Conservation (phyloP, 345 rosid species). For the Aegle marmelos region DNA sequence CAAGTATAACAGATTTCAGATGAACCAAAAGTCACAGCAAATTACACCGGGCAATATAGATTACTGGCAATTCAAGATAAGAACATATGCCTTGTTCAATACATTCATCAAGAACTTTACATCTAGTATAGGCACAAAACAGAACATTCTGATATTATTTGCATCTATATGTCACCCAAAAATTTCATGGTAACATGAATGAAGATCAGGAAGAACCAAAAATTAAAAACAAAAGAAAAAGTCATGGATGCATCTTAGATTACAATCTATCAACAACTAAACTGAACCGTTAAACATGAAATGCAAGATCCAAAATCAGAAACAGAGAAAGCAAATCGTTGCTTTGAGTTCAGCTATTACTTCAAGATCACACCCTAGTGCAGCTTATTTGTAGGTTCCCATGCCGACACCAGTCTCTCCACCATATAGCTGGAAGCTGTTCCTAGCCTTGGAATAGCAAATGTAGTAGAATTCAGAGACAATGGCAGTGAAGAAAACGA, state of each 20-base stretch:
- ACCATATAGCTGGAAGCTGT: conserved; percentile 49
- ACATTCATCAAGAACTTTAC: background rate
- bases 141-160: conserved; percentile 17
- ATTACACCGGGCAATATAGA: background rate
- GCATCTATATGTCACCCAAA: conserved; percentile 10
- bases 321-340: conserved; percentile 5
- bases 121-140: conserved; percentile 3
- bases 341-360: conserved; percentile 4
- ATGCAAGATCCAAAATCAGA: conserved; percentile 12
- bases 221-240: background rate
- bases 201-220: background rate
- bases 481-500: conserved; percentile 63
- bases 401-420: conserved; percentile 49
- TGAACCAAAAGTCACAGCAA: background rate
- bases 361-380: background rate
- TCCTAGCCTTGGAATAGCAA: conserved; percentile 65
- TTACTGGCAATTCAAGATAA: background rate
- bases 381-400: conserved; percentile 56
- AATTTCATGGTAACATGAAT: conserved; percentile 11
- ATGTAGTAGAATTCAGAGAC: conserved; percentile 78
- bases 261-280: conserved; percentile 14
- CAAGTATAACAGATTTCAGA: background rate
- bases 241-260: conserved; percentile 1
- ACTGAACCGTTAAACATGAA: conserved; percentile 15
- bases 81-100: conserved; percentile 6